phyloP scores from a whole-genome alignment of 202 grass and related monocot species.

The Saccharum hybrid region DNA sequence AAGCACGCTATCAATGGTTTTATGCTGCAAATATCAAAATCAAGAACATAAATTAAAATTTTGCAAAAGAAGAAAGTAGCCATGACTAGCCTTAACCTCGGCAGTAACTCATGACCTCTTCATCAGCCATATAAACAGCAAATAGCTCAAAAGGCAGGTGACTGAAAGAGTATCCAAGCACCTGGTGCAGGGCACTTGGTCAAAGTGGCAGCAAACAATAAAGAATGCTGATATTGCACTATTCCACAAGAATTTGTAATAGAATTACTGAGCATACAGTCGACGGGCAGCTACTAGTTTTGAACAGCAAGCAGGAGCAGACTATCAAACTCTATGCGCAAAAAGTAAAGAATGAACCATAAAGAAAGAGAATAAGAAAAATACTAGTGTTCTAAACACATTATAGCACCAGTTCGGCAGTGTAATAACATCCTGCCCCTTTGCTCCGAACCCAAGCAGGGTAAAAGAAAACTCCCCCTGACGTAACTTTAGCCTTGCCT shows the following conservation, averaged over 20 bases:
- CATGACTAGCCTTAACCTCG: background rate
- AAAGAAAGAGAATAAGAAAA: background rate
- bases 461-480: background rate
- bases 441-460: background rate
- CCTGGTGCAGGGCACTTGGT: background rate
- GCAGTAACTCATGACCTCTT: background rate
- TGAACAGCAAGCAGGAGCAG: background rate
- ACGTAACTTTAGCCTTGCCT: background rate
- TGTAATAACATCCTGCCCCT: background rate
- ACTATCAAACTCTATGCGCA: background rate
- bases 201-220: constrained; percentile 28
- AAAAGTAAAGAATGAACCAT: background rate
- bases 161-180: background rate
- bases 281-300: background rate
- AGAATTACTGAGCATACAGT: background rate
- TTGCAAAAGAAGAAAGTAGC: constrained; percentile 8
- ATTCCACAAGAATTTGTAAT: background rate
- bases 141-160: background rate
- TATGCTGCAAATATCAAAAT: constrained; percentile 56
- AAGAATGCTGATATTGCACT: background rate
- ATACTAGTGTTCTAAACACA: background rate
- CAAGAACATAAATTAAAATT: constrained; percentile 24
- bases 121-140: constrained; percentile 2
- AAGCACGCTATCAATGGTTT: constrained; percentile 62
- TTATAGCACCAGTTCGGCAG: background rate